Conservation (phyloP, 2,329 filamentous ascomycete species). For the Claviceps pazoutovae region DNA sequence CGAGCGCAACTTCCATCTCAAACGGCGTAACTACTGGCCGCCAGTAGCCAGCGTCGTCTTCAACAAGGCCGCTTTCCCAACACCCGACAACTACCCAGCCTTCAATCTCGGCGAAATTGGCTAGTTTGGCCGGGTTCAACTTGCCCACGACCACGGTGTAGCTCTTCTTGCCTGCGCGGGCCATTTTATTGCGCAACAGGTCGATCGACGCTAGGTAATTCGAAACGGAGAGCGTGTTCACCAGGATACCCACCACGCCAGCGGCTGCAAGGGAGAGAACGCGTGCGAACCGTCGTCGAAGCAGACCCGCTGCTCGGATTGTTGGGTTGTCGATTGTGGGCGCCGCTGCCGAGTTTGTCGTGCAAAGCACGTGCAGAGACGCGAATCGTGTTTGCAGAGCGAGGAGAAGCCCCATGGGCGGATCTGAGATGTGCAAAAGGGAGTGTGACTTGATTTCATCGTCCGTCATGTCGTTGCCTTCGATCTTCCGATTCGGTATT, state of each 20-base stretch:
- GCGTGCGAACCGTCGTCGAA: conserved; percentile 80
- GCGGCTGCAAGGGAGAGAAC: conserved; percentile 67
- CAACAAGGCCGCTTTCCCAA: conserved; percentile 90
- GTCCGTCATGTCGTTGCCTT: conserved; percentile 21
- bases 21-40: conserved; percentile 88
- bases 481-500: conserved; percentile 70
- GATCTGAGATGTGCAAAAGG: conserved; percentile 73
- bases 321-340: conserved; percentile 33
- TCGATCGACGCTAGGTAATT: conserved; percentile 78
- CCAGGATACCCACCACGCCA: conserved; percentile 80
- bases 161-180: conserved; percentile 74
- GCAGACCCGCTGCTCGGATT: conserved; percentile 35
- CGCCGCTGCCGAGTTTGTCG: conserved; percentile 26
- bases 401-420: conserved; percentile 70
- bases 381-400: conserved; percentile 73
- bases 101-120: conserved; percentile 89
- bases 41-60: conserved; percentile 72
- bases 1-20: conserved; percentile 68
- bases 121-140: conserved; percentile 86
- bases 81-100: conserved; percentile 97
- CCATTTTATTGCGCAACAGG: conserved; percentile 58
- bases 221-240: conserved; percentile 85
- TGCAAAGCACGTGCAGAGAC: conserved; percentile 65
- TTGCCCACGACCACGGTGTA: conserved; percentile 97
- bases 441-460: conserved; percentile 50